phyloP scores from a whole-genome alignment of 768 basidiomycete genomes.

The Mycena kentingensis region DNA sequence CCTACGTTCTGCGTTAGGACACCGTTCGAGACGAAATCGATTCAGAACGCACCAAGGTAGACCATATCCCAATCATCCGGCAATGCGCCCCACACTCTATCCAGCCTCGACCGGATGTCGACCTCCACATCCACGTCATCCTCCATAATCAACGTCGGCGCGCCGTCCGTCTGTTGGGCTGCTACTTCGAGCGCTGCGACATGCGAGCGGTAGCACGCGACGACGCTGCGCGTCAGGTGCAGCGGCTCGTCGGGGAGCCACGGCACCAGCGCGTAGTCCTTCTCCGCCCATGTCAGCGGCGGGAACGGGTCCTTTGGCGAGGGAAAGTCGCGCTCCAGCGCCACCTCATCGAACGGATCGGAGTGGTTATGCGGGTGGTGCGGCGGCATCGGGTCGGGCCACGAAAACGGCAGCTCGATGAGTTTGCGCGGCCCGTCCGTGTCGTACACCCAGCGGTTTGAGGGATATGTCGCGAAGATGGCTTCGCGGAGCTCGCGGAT shows the following conservation, averaged over 20 bases:
- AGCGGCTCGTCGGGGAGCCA: slow-evolving; percentile 39
- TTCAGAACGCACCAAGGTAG: slow-evolving; percentile 55
- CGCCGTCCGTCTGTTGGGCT: slow-evolving; percentile 27
- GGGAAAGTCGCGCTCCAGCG: background rate
- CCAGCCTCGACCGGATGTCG: slow-evolving; percentile 48
- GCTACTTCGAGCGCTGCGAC: slow-evolving; percentile 49
- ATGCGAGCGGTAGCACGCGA: slow-evolving; percentile 79
- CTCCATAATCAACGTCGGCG: slow-evolving; percentile 60
- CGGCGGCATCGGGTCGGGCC: too few relatives aligned
- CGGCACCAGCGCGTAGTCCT: slow-evolving; percentile 43
- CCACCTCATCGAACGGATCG: background rate
- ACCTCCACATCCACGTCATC: slow-evolving; percentile 81
- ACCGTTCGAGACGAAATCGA: background rate
- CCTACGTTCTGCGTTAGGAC: slow-evolving; percentile 49
- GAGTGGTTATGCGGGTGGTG: background rate
- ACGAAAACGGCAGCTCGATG: background rate
- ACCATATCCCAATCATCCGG: slow-evolving; percentile 73
- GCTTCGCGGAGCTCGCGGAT: background rate
- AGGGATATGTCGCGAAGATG: background rate
- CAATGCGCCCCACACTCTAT: slow-evolving; percentile 49
- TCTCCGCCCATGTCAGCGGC: slow-evolving; percentile 46
- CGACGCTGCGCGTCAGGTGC: slow-evolving; percentile 57
- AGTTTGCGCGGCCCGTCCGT: too few relatives aligned
- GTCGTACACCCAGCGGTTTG: too few relatives aligned
- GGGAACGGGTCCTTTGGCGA: background rate